Percentiles rank a stretch among this genome's conserved stretches.
phyloP scores from a whole-genome alignment of 352 stramenopile genomes.

The Globisporangium alternatum region DNA sequence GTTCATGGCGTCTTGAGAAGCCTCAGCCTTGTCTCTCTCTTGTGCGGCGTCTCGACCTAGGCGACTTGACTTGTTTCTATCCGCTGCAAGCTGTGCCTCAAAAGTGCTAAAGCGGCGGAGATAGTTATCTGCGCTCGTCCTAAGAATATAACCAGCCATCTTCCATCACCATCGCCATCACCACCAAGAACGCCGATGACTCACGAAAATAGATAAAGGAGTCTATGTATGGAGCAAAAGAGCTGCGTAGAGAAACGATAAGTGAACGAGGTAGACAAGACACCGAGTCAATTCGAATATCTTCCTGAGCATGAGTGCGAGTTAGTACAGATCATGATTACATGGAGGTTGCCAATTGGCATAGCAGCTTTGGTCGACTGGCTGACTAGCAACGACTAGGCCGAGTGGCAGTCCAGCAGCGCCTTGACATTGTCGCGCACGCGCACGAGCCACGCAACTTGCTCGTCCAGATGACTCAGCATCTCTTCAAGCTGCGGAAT shows the following conservation, averaged over 20 bases:
- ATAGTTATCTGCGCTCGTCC: background rate
- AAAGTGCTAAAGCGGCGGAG: background rate
- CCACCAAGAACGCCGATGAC: background rate
- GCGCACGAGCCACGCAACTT: slow-evolving; percentile 61
- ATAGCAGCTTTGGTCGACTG: too few relatives aligned
- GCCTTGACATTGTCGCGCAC: slow-evolving; percentile 74
- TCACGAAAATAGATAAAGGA: slow-evolving; percentile 4
- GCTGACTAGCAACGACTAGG: slow-evolving; percentile 17
- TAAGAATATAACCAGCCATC: background rate
- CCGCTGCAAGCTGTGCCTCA: background rate
- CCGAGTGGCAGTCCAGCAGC: slow-evolving; percentile 60
- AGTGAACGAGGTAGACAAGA: background rate
- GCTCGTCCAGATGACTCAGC: slow-evolving; percentile 57
- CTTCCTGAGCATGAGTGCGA: background rate
- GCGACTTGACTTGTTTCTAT: background rate
- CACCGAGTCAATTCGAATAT: background rate
- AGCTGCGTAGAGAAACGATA: background rate
- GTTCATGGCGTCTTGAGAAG: background rate
- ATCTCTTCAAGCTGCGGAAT: slow-evolving; percentile 84
- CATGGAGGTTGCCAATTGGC: background rate
- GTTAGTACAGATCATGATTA: background rate
- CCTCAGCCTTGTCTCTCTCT: background rate
- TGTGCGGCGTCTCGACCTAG: background rate
- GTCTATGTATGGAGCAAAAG: too few relatives aligned
- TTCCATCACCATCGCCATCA: background rate